These are phyloP conservation scores for Lithocarpus polystachyus DNA, from an alignment of 306 rosid genomes.

Conservation along the genomic window DNA sequence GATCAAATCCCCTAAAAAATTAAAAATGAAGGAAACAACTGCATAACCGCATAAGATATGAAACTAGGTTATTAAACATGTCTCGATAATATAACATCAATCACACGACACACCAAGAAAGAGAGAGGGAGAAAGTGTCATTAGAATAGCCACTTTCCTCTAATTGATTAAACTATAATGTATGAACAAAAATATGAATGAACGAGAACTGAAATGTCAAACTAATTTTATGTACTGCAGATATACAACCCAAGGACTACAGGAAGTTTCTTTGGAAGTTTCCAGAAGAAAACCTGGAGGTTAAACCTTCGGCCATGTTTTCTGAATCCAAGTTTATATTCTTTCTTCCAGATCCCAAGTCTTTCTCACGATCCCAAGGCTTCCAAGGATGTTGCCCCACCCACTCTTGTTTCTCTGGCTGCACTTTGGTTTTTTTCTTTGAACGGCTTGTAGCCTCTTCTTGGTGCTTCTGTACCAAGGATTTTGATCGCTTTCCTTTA, in stretches of 20 bases:
- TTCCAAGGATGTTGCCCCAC: conserved; percentile 94
- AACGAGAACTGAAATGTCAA: background rate
- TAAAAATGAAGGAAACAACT: too few species aligned
- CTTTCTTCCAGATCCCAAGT: conserved; percentile 74
- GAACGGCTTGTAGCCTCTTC: conserved; percentile 48
- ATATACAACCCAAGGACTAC: conserved; percentile 19
- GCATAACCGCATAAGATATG: background rate
- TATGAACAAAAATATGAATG: background rate
- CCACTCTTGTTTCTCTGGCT: conserved; percentile 64
- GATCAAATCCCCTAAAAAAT: too few species aligned
- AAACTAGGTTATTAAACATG: background rate
- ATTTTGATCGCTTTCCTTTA: conserved; percentile 71
- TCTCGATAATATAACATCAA: too few species aligned
- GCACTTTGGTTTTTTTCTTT: conserved; percentile 65
- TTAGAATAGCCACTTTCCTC: background rate
- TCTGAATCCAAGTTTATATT: conserved; percentile 64
- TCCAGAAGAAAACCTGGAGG: conserved; percentile 83
- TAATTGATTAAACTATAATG: background rate
- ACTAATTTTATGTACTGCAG: background rate
- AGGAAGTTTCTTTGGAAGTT: conserved; percentile 81
- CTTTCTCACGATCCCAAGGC: conserved; percentile 98
- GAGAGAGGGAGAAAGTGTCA: background rate
- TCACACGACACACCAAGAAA: background rate
- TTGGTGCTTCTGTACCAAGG: conserved; percentile 69
- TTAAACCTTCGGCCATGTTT: conserved; percentile 62